A percentile compares a stretch with the other conserved stretches of the same genome.
Evolutionary conservation across 2,329 filamentous ascomycete species (phyloP).

Genomic region (Verticillium albo-atrum): DNA sequence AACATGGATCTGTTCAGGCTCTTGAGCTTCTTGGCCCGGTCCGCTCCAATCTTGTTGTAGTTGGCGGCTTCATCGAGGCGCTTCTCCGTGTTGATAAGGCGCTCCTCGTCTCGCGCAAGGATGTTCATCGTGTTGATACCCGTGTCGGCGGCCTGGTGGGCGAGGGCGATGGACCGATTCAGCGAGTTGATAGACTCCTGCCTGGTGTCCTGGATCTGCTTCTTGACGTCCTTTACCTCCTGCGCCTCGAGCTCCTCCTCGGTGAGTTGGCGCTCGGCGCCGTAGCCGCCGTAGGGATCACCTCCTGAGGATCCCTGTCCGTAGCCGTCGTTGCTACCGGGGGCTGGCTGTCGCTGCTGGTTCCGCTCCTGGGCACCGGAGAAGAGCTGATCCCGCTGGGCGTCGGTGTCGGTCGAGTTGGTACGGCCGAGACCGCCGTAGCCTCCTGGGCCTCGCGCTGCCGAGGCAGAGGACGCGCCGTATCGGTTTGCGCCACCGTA

Average conservation of each 20-base stretch:
- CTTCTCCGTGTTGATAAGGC: constrained; percentile 75
- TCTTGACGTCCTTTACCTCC: constrained; percentile 63
- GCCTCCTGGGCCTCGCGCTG: constrained; percentile 44
- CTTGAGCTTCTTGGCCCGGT: constrained; percentile 78
- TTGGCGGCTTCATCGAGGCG: constrained; percentile 77
- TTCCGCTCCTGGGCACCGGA: constrained; percentile 47
- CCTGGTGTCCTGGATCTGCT: constrained; percentile 72
- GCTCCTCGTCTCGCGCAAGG: constrained; percentile 74
- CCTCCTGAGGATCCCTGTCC: constrained; percentile 11
- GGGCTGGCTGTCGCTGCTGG: constrained; percentile 29
- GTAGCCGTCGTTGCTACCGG: constrained; percentile 5
- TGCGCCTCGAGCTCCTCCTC: constrained; percentile 73
- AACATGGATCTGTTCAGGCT: constrained; percentile 89
- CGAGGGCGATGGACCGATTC: constrained; percentile 52
- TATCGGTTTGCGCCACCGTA: constrained; percentile 21
- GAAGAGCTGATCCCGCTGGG: constrained; percentile 61
- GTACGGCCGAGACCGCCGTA: constrained; percentile 55
- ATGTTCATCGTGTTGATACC: constrained; percentile 68
- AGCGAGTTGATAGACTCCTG: constrained; percentile 52
- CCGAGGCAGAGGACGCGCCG: constrained; percentile 22
- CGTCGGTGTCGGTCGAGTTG: constrained; percentile 39
- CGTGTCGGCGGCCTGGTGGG: constrained; percentile 65
- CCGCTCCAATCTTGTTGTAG: constrained; percentile 71
- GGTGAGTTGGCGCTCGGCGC: constrained; percentile 72
- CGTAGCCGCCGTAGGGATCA: constrained; percentile 45